Base-by-base conservation (phyloP, 768 basidiomycete species). In the Gyrodon lividus region DNA sequence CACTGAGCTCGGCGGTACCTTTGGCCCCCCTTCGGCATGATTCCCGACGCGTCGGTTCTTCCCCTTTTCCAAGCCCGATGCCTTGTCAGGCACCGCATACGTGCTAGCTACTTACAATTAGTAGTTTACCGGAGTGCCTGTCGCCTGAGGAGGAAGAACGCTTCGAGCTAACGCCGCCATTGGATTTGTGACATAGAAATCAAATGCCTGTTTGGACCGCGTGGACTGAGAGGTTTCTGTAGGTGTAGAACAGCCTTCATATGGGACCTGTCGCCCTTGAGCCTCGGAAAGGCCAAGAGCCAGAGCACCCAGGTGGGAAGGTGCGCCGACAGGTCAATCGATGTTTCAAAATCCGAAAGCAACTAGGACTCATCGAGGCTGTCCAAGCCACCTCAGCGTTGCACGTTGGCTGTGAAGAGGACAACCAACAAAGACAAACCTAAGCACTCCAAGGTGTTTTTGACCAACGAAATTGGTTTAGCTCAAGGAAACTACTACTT, bases 71-170 rank as follows among this genome's bases (percentile, higher is more conserved):
- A 17, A 4, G 26, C 26, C 14, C 16, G 19, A 4, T 23, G 28
- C n/a, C 9, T 45, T 33, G 30, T 45, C 17, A 49, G 46, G 52
- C 40, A 48, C 41, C 23, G 12, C 9, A 26, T 34, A 42, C 48
- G 48, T 50, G 42, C 40, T 26, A 26, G 4, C 26, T 28, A 24
- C 22, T 42, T 24, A 24, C 20, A 23, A 23, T 42, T 3, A 3
- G 5, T 12, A 10, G 5, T 26, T 22, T 10, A 17, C 6, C 12
- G n/a, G 16, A 22, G 6, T 10, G n/a, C 17, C 5, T 6, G 2
- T 6, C 13, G 22, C 20, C 19, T 23, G 7, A 42, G 40, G 34
- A 13, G 20, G 14, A 42, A 42, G 10, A 24, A 42, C 23, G 22
- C 7, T 5, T 22, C 40, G 40, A 24, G 20, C 40, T 42, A 42